phyloP scores from a whole-genome alignment of 1,284 basidiomycete genomes.

The Cutaneotrichosporon sp. region DNA sequence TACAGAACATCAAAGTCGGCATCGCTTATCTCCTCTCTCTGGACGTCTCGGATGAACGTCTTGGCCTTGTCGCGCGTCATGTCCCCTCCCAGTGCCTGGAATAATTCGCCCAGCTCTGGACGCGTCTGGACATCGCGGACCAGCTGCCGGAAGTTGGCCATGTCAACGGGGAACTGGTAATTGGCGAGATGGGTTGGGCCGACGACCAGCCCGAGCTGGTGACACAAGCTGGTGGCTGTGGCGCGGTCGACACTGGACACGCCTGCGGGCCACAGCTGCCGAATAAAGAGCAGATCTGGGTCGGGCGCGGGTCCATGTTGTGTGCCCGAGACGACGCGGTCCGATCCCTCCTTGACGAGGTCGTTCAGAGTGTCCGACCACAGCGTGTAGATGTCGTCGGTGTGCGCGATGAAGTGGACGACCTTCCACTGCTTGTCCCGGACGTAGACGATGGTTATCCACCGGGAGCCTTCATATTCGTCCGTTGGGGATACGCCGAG shows the following conservation, averaged over 20 bases:
- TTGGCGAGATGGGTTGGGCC: not conserved
- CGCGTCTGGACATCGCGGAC: conserved; percentile 78
- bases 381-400: conserved; percentile 60
- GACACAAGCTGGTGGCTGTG: conserved; percentile 61
- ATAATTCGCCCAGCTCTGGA: conserved; percentile 69
- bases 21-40: conserved; percentile 54
- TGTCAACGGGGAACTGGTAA: conserved; percentile 57
- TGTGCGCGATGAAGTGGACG: conserved; percentile 77
- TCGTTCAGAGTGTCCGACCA: conserved; percentile 52
- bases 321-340: conserved; percentile 28
- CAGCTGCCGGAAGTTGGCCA: conserved; percentile 75
- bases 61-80: conserved; percentile 55
- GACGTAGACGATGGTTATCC: conserved; percentile 53
- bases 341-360: conserved; percentile 42
- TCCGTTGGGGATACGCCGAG: conserved; percentile 65
- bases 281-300: conserved; percentile 43
- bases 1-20: conserved; percentile 18
- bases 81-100: conserved; percentile 43
- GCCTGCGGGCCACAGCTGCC: conserved; percentile 43
- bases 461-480: conserved; percentile 49
- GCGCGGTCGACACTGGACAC: conserved; percentile 27
- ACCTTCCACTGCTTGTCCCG: conserved; percentile 74
- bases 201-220: conserved; percentile 50
- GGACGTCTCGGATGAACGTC: conserved; percentile 61
- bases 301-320: conserved; percentile 34